A percentile compares a stretch with the other conserved stretches of the same genome.
phyloP scores from a whole-genome alignment of 805 yeast species.

The Babjeviella inositovora region DNA sequence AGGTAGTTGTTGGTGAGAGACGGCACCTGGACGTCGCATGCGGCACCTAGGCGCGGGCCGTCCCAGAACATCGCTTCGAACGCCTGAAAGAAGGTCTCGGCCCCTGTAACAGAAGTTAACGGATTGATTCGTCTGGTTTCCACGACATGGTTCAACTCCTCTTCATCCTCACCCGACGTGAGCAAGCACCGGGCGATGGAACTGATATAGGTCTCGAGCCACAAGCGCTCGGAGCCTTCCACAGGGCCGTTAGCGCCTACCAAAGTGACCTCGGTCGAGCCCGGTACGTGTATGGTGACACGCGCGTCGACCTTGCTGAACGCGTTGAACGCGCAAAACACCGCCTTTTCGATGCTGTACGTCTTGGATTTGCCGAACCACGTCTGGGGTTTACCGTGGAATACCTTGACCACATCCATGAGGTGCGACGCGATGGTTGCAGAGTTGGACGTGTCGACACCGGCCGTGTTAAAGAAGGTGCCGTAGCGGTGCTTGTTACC shows the following conservation, averaged over 20 bases:
- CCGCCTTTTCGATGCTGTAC: conserved; percentile 58
- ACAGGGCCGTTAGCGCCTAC: conserved; percentile 32
- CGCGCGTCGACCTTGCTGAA: conserved; percentile 52
- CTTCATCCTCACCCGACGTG: conserved; percentile 59
- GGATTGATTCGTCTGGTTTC: conserved; percentile 81
- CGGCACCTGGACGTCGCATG: conserved; percentile 55
- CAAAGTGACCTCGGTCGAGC: conserved; percentile 44
- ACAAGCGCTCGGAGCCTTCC: conserved; percentile 27
- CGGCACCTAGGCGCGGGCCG: conserved; percentile 53
- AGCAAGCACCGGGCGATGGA: conserved; percentile 64
- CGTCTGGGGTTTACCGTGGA: conserved; percentile 40
- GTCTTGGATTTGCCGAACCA: conserved; percentile 71
- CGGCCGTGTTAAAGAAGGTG: conserved; percentile 59
- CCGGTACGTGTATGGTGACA: conserved; percentile 64
- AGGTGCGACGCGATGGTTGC: conserved; percentile 68
- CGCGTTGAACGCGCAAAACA: conserved; percentile 49
- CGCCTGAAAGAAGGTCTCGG: conserved; percentile 39
- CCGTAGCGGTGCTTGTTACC: too few relatives aligned
- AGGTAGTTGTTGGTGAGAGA: conserved; percentile 48
- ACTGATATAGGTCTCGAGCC: conserved; percentile 54
- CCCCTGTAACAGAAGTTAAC: conserved; percentile 28
- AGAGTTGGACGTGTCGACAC: conserved; percentile 60
- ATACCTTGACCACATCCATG: conserved; percentile 49
- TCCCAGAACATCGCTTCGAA: conserved; percentile 50
- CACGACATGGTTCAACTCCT: conserved; percentile 52